These are phyloP conservation scores for Picochlorum sp. DNA, from an alignment of 139 green algal species.

Conservation along the genomic window DNA sequence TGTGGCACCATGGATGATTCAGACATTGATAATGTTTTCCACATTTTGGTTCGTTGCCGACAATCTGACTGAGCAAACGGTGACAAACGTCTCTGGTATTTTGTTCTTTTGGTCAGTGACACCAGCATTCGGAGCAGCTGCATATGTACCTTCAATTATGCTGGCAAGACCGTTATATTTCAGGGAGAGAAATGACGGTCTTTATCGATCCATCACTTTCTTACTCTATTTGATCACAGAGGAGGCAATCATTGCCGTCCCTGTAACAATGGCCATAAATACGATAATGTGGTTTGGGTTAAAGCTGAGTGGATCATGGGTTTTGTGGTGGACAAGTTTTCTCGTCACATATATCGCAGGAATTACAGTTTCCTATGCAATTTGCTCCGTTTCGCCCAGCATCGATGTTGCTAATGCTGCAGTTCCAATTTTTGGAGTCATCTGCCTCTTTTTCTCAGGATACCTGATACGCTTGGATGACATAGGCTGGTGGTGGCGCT, in stretches of 20 bases:
- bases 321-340: slow-evolving; percentile 12
- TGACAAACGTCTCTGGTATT: neutral
- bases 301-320: slow-evolving; percentile 29
- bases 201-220: slow-evolving; percentile 7
- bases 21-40: slow-evolving; percentile 2
- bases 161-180: slow-evolving; percentile 1
- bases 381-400: slow-evolving; percentile 1
- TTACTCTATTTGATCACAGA: slow-evolving; percentile 1
- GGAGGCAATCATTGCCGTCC: slow-evolving; percentile 17
- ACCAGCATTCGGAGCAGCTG: slow-evolving; percentile 1
- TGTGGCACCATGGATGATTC: neutral
- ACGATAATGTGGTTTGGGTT: slow-evolving; percentile 33
- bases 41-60: neutral
- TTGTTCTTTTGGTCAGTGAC: slow-evolving; percentile 7
- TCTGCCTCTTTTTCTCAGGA: slow-evolving; percentile 6
- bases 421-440: slow-evolving; percentile 3
- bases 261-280: neutral
- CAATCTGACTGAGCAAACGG: neutral
- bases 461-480: neutral
- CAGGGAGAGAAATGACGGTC: slow-evolving; percentile 9
- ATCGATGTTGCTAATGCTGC: slow-evolving; percentile 18
- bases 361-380: slow-evolving; percentile 7
- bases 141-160: slow-evolving; percentile 6
- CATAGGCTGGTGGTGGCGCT: slow-evolving; percentile 7
- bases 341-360: slow-evolving; percentile 4